Evolutionary conservation across 1,284 basidiomycete genomes (phyloP), one percentile per base, ranked within the genome.

Genomic region (Cryptococcus sp.): DNA sequence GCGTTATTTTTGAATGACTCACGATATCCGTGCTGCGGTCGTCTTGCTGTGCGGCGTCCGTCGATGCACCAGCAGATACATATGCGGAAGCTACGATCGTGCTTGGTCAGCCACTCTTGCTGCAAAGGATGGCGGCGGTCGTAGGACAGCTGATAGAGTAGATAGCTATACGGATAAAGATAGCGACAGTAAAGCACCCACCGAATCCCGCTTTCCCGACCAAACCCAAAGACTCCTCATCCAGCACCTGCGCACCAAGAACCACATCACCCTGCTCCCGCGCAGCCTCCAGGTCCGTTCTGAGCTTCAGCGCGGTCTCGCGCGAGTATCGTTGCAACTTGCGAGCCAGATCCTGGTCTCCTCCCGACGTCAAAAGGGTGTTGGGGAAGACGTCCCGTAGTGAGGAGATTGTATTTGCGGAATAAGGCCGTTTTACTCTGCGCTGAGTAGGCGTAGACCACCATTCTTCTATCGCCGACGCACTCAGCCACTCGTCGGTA

Each of bases 351-450:
- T 35, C 5, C 13, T 35, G 8, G 4, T 35, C 30, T 35, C 13
- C 30, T 10, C 5, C 4, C 30, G 30, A 35, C 13, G 30, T 5
- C 30, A 8, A 35, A 35, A 13, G 30, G 10, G 27, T 30, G 10
- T 62, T 55, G n/a, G 60, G 63, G 38, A 65, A 62, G 23, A 62
- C 60, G 52, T 65, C 63, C 25, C 63, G 57, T 7, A 65, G 52
- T 3, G 54, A 57, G 4, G 57, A 57, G 25, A 65, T 55, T n/a
- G 60, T 61, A n/a, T 62, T 57, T 16, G 63, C 57, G 17, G 63
- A 57, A 30, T 65, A 65, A 16, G 63, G 60, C 17, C 63, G 52
- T 10, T 59, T 57, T 55, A 65, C 55, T n/a, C 42, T 35, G 13
- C n/a, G 6, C 43, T 65, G 63, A 39, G 57, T 54, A 19, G 63